These are phyloP conservation scores for Solanum ossicruentum DNA, from an alignment of 257 asterid species.

Conservation along the genomic window DNA sequence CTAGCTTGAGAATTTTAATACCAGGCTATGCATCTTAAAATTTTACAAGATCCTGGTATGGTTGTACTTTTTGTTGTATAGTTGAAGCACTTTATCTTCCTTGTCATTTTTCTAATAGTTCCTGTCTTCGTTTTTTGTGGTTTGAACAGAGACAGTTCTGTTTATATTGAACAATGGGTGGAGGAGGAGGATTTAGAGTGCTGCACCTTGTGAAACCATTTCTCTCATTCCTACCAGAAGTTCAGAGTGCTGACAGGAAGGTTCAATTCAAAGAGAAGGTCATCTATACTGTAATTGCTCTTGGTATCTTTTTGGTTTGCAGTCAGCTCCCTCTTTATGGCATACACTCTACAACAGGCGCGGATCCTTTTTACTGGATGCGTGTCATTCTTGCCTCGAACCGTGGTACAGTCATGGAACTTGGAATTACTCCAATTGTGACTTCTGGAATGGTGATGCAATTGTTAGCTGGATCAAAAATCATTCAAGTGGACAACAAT, in stretches of 20 bases:
- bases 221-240: constrained; percentile 56
- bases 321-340: constrained; percentile 73
- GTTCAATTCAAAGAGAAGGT: constrained; percentile 60
- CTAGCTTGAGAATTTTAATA: neutral
- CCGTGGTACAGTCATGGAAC: constrained; percentile 73
- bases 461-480: constrained; percentile 55
- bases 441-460: constrained; percentile 66
- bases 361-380: constrained; percentile 74
- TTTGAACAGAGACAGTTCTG: neutral
- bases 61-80: neutral
- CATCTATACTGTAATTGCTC: constrained; percentile 45
- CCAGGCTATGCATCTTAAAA: neutral
- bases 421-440: constrained; percentile 65
- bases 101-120: neutral
- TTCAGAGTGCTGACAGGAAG: constrained; percentile 59
- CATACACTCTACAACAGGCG: constrained; percentile 60
- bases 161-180: constrained; percentile 32
- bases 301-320: constrained; percentile 50
- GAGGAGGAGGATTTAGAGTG: constrained; percentile 73
- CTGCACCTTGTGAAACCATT: constrained; percentile 65
- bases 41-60: neutral
- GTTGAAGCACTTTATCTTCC: neutral
- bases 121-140: neutral
- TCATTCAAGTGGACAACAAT: constrained; percentile 64
- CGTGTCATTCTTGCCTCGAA: constrained; percentile 62